A percentile compares a stretch with the other conserved stretches of the same genome.
Conservation (phyloP, 192 early-diverging fungal genomes). For the Gamsiella multidivaricata region DNA sequence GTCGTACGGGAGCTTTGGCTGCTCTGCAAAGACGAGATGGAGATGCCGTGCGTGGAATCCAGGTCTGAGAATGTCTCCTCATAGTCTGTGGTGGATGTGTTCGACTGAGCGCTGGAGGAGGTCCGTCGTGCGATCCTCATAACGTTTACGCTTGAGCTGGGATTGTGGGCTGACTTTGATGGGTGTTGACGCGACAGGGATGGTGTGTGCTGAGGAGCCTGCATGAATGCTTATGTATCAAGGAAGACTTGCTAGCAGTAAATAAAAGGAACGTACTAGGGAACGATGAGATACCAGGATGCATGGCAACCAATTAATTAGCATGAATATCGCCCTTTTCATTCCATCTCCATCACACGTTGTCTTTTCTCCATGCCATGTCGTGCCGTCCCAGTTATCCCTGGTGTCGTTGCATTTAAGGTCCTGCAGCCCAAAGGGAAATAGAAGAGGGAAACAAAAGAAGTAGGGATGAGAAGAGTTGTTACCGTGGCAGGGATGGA, state of each 20-base stretch:
- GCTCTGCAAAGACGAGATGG: conserved; percentile 23
- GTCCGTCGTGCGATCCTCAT: conserved; percentile 18
- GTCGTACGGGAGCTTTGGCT: conserved; percentile 39
- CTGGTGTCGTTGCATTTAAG: no score
- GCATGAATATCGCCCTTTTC: no score
- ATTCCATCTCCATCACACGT: no score
- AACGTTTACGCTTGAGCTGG: background rate
- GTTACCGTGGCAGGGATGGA: conserved; percentile 2
- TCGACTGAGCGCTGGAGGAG: conserved; percentile 41
- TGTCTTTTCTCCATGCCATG: no score
- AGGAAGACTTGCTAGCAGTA: no score
- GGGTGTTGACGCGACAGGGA: conserved; percentile 3
- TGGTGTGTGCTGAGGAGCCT: conserved; percentile 13
- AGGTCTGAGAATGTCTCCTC: conserved; percentile 50
- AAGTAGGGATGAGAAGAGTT: background rate
- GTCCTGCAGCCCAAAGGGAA: no score
- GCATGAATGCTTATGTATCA: background rate
- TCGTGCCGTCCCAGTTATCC: no score
- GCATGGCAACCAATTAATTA: no score
- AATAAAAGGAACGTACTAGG: no score
- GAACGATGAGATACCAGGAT: no score
- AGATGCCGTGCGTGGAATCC: conserved; percentile 26
- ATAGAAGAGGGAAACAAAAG: background rate
- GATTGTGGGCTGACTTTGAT: background rate
- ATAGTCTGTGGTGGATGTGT: conserved; percentile 37